These are phyloP conservation scores for Papilionanthe hybrid DNA, from an alignment of 116 monocot genomes.

Conservation along the genomic window DNA sequence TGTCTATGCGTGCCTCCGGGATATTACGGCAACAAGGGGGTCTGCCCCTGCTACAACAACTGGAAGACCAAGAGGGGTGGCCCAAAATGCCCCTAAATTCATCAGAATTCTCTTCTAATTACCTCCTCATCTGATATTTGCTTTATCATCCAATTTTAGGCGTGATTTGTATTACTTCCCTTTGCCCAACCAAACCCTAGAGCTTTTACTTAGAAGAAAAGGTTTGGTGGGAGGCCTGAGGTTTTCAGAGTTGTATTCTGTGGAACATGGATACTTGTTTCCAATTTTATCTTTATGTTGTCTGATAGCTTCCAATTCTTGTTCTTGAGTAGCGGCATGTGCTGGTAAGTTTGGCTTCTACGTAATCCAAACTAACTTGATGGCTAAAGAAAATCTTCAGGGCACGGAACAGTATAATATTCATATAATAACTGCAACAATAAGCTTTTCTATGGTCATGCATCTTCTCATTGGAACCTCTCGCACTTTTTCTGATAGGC, in stretches of 20 bases:
- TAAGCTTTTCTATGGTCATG: too few species aligned
- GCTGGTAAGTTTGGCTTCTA: too few species aligned
- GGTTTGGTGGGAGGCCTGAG: constrained; percentile 5
- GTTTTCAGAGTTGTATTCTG: neutral
- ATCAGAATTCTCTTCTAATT: neutral
- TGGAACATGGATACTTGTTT: neutral
- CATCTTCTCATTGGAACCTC: too few species aligned
- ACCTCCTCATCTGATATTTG: neutral
- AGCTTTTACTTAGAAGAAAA: neutral
- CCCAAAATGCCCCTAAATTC: constrained; percentile 66
- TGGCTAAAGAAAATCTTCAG: too few species aligned
- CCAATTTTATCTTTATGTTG: neutral
- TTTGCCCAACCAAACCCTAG: constrained; percentile 6
- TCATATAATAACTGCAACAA: too few species aligned
- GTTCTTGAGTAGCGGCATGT: neutral
- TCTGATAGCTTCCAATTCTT: neutral
- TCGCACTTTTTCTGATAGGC: too few species aligned
- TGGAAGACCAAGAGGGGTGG: constrained; percentile 75
- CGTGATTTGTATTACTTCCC: neutral
- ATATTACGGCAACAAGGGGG: constrained; percentile 53
- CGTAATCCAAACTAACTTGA: too few species aligned
- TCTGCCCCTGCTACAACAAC: constrained; percentile 78
- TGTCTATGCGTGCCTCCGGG: constrained; percentile 72
- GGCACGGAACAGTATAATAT: too few species aligned
- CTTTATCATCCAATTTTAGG: neutral